Evolutionary conservation across 1,284 basidiomycete species (phyloP).

Genomic region (Porphyrellus sp.): DNA sequence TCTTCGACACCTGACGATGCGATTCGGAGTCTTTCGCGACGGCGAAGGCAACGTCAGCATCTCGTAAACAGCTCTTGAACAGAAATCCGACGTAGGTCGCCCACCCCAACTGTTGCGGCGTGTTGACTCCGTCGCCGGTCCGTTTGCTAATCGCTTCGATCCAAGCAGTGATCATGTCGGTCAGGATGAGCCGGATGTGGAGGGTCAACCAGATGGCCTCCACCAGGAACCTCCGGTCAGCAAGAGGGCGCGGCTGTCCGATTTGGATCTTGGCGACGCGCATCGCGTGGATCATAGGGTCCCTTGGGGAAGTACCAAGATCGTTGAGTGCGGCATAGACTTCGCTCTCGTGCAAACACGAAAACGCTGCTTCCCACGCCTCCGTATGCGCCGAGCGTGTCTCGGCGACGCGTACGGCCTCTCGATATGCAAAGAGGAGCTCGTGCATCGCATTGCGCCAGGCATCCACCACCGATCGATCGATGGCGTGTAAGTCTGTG

Average conservation of each 20-base stretch:
- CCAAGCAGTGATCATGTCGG: conserved; percentile 33
- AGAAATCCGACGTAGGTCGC: conserved; percentile 41
- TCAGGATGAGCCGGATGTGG: conserved; percentile 42
- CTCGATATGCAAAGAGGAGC: conserved; percentile 37
- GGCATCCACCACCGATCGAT: conserved; percentile 26
- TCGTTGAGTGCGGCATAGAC: conserved; percentile 29
- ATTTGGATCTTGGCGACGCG: conserved; percentile 40
- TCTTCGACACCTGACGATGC: conserved; percentile 39
- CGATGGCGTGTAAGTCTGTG: conserved; percentile 30
- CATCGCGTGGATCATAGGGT: conserved; percentile 43
- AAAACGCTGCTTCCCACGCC: conserved; percentile 48
- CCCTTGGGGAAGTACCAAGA: conserved; percentile 23
- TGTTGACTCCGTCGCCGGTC: conserved; percentile 9
- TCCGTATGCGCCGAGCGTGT: conserved; percentile 44
- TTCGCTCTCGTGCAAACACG: conserved; percentile 43
- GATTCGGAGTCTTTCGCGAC: conserved; percentile 37
- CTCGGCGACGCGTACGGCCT: conserved; percentile 32
- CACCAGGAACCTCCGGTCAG: conserved; percentile 44
- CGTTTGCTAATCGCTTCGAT: conserved; percentile 16
- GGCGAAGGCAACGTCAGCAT: conserved; percentile 41
- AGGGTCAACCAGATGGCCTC: conserved; percentile 47
- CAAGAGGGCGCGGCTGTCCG: conserved; percentile 46
- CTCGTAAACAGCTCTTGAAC: conserved; percentile 40
- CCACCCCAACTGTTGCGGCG: conserved; percentile 35
- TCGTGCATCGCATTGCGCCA: conserved; percentile 38